A percentile compares a stretch with the other conserved stretches of the same genome.
phyloP scores from a whole-genome alignment of 768 basidiomycete species.

The Rubroboletus satanas region DNA sequence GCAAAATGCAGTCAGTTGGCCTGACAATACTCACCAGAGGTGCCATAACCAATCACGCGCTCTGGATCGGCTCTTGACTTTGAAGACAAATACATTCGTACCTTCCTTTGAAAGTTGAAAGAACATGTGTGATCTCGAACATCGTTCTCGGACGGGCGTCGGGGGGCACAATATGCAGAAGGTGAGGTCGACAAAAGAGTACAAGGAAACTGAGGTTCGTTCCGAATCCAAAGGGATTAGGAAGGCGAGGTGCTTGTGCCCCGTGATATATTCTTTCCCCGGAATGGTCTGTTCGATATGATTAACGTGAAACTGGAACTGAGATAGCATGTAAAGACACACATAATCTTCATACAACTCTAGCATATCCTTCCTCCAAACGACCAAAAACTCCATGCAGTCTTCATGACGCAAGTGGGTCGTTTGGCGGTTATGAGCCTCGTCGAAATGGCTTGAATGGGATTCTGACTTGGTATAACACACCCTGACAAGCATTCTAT shows the following conservation, averaged over 20 bases:
- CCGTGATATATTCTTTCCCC: conserved; percentile 60
- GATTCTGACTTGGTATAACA: conserved; percentile 57
- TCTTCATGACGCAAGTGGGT: conserved; percentile 58
- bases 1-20: background rate
- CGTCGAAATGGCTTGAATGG: conserved; percentile 56
- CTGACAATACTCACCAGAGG: conserved; percentile 54
- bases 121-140: conserved; percentile 43
- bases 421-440: conserved; percentile 60
- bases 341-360: conserved; percentile 89
- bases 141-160: conserved; percentile 38
- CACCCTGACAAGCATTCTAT: conserved; percentile 84
- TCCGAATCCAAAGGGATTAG: conserved; percentile 65
- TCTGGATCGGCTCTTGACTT: conserved; percentile 69
- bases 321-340: conserved; percentile 24
- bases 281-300: conserved; percentile 47
- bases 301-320: conserved; percentile 1
- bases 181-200: conserved; percentile 81
- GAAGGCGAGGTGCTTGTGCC: conserved; percentile 76
- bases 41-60: conserved; percentile 90
- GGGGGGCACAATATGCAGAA: conserved; percentile 73
- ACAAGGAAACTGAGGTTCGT: conserved; percentile 73
- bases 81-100: conserved; percentile 85
- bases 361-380: conserved; percentile 71
- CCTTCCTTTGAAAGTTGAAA: conserved; percentile 56
- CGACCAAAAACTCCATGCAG: conserved; percentile 82